A percentile compares a stretch with the other conserved stretches of the same genome.
Evolutionary conservation across 2,329 filamentous ascomycete species (phyloP).

Genomic region (Diplodia intermedia): DNA sequence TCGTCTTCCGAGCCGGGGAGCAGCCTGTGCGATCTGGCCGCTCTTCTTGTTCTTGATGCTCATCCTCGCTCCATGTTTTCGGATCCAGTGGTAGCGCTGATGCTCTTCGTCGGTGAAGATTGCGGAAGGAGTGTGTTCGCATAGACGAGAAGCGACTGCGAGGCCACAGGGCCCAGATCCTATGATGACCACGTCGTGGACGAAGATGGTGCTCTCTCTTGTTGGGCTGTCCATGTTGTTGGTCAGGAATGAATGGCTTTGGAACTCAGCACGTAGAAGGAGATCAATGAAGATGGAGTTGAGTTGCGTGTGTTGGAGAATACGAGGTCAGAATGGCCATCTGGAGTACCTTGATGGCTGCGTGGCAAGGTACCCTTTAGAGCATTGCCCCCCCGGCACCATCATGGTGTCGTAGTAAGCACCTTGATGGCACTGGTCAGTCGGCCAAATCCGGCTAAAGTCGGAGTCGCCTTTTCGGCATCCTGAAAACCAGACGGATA

Average conservation of each 20-base stretch:
- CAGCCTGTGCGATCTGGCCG: conserved; percentile 42
- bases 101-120: conserved; percentile 86
- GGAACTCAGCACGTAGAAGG: not conserved
- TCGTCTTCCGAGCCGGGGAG: conserved; percentile 37
- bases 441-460: not conserved
- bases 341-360: conserved; percentile 20
- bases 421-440: conserved; percentile 12
- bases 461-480: not conserved
- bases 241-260: not conserved
- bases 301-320: not conserved
- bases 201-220: conserved; percentile 33
- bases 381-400: not conserved
- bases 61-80: conserved; percentile 67
- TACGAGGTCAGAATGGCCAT: conserved; percentile 2
- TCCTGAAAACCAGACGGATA: not conserved
- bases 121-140: conserved; percentile 75
- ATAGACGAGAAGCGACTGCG: conserved; percentile 73
- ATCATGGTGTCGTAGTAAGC: not conserved
- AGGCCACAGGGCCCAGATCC: conserved; percentile 79
- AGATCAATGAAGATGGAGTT: not conserved
- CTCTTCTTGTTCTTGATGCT: conserved; percentile 62
- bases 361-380: not conserved
- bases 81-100: conserved; percentile 79
- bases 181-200: conserved; percentile 73
- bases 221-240: conserved; percentile 17